Evolutionary conservation across 805 yeast species (phyloP).

Genomic region (Candida hispaniensis): DNA sequence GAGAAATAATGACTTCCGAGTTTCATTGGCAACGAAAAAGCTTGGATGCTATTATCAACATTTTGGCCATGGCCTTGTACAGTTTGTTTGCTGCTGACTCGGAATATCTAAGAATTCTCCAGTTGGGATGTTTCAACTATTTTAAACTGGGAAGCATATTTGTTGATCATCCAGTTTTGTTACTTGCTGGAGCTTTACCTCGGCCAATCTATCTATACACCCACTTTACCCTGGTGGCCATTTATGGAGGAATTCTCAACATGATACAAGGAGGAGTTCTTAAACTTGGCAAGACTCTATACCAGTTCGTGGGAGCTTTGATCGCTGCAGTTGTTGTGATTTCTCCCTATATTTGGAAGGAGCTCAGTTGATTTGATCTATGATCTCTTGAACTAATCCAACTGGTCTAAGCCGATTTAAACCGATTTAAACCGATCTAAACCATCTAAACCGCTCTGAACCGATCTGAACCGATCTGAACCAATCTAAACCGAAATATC

Average conservation of each 20-base stretch:
- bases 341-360: slow-evolving; percentile 54
- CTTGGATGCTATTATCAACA: slow-evolving; percentile 76
- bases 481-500: too few relatives aligned
- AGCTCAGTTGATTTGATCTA: slow-evolving; percentile 23
- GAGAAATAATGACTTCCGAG: slow-evolving; percentile 47
- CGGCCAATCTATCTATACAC: slow-evolving; percentile 62
- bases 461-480: too few relatives aligned
- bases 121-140: slow-evolving; percentile 80
- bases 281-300: slow-evolving; percentile 59
- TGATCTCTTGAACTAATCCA: too few relatives aligned
- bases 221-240: slow-evolving; percentile 86
- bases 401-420: too few relatives aligned
- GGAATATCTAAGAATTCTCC: slow-evolving; percentile 51
- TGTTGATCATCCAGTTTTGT: slow-evolving; percentile 65
- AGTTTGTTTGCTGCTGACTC: slow-evolving; percentile 80
- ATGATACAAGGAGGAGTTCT: slow-evolving; percentile 51
- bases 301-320: slow-evolving; percentile 57
- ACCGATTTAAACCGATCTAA: too few relatives aligned
- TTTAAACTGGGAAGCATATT: slow-evolving; percentile 78
- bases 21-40: slow-evolving; percentile 73
- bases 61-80: slow-evolving; percentile 82
- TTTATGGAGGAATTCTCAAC: slow-evolving; percentile 67
- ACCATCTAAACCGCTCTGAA: too few relatives aligned
- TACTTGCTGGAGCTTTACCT: slow-evolving; percentile 73
- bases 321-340: slow-evolving; percentile 68